Evolutionary conservation across 2,329 filamentous ascomycete genomes (phyloP), one percentile per base, ranked within the genome.

Genomic region (Cercospora citrullina): DNA sequence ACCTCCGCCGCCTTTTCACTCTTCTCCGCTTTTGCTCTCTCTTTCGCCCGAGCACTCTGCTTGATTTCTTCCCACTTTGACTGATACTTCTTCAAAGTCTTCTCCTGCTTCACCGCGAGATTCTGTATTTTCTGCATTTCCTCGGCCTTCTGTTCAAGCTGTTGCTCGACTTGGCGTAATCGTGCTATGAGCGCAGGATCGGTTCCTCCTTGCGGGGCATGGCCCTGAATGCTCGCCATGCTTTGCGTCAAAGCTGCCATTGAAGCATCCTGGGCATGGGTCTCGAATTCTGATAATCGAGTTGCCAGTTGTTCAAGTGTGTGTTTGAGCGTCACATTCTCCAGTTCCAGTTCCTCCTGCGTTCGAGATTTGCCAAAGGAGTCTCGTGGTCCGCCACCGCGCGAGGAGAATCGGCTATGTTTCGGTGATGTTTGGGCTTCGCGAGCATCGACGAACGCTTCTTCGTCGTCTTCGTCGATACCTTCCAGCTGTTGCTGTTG

Each of bases 251-350:
- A 86, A 3, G 93, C 92, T 63, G 91, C 92, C 42, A 79, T 79
- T 0, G 75, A 77, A 5, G 91, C 94, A 71, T 90, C 93, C 80
- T 98, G 95, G 0, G 93, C 93, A 74, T 92, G 94, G 45, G 93
- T 90, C 80, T 99, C 94, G 81, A 97, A 99, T 70, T 93, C 91
- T 75, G 95, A 91, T n/a, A 99, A 86, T 0, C 94, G 88, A 74
- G 91, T 92, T 70, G 91, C 92, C 39, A 97, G 86, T 60, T 92
- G 93, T 79, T 98, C 94, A 8, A 96, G 87, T 73, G 93, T 89
- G 66, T 91, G 87, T 75, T 95, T 94, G 61, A 98, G 85, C 9
- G 91, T 91, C 70, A 91, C 87, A 78, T 98, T 99, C 77, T 98
- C 93, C 60, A 94, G 87, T 71, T 91, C 89, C 9, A 98, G 85